Conservation (phyloP, 768 basidiomycete species). For the Phlebiopsis flavidoalba region DNA sequence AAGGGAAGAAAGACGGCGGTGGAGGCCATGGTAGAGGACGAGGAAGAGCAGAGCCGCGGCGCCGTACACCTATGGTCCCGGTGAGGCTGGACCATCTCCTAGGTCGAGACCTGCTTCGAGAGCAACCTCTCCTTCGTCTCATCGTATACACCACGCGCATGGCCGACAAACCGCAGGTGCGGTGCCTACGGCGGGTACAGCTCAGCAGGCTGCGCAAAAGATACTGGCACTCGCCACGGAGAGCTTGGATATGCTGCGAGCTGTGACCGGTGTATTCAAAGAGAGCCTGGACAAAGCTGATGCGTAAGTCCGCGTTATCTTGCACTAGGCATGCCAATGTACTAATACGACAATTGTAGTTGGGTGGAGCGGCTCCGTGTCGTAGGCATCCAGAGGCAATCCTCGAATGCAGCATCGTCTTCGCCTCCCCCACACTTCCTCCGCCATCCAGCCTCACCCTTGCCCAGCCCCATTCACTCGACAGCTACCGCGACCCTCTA, state of each 20-base stretch:
- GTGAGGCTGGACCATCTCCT: slow-evolving; percentile 22
- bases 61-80: slow-evolving; percentile 25
- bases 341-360: slow-evolving; percentile 28
- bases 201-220: slow-evolving; percentile 71
- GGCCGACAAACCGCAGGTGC: background rate
- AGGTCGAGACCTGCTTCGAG: slow-evolving; percentile 23
- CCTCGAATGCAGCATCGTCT: slow-evolving; percentile 10
- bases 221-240: slow-evolving; percentile 84
- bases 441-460: slow-evolving; percentile 16
- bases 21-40: slow-evolving; percentile 16
- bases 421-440: slow-evolving; percentile 1
- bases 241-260: slow-evolving; percentile 88
- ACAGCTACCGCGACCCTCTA: slow-evolving; percentile 11
- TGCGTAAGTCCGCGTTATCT: slow-evolving; percentile 46
- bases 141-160: slow-evolving; percentile 17
- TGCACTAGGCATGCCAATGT: slow-evolving; percentile 9
- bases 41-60: slow-evolving; percentile 12
- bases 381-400: slow-evolving; percentile 66
- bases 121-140: slow-evolving; percentile 24
- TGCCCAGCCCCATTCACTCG: slow-evolving; percentile 6
- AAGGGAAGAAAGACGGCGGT: slow-evolving; percentile 24
- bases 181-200: slow-evolving; percentile 44
- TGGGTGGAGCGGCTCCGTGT: slow-evolving; percentile 82
- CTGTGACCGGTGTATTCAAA: slow-evolving; percentile 82
- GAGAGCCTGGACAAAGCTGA: slow-evolving; percentile 87